Evolutionary conservation across 108 stramenopile genomes (phyloP).

Genomic region (Stephanodiscus minutulus): DNA sequence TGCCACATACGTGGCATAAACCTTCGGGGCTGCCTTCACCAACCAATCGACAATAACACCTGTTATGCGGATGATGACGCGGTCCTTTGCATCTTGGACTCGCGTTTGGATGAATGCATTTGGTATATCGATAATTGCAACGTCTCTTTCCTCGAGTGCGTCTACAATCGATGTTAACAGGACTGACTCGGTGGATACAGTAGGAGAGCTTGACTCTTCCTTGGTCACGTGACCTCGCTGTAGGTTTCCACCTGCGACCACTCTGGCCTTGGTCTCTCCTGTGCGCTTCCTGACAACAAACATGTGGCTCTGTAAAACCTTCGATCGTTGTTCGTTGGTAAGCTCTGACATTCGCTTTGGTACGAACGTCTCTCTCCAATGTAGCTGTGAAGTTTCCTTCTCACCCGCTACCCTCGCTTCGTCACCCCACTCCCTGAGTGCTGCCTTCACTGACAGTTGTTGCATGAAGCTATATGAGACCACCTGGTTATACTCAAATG

Average conservation of each 20-base stretch:
- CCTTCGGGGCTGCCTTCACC: constrained; percentile 9
- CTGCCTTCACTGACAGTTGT: constrained; percentile 8
- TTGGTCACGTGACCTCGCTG: background rate
- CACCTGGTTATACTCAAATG: no score
- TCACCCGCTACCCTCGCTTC: background rate
- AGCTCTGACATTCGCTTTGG: background rate
- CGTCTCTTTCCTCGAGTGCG: constrained; percentile 37
- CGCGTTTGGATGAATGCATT: constrained; percentile 33
- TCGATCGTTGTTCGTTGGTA: background rate
- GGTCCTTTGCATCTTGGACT: constrained; percentile 8
- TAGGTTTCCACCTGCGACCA: background rate
- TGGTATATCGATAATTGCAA: constrained; percentile 29
- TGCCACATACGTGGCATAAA: constrained; percentile 14
- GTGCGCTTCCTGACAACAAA: constrained; percentile 8
- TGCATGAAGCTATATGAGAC: background rate
- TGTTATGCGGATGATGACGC: constrained; percentile 1
- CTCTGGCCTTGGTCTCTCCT: background rate
- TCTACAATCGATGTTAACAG: background rate
- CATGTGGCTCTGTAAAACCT: background rate
- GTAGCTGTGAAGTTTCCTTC: constrained; percentile 9
- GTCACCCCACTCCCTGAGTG: constrained; percentile 1
- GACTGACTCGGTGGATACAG: background rate
- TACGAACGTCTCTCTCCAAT: background rate
- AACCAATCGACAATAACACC: constrained; percentile 21
- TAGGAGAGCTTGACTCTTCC: background rate